phyloP scores from a whole-genome alignment of 805 yeast genomes.

The Nakazawaea wickerhamii region DNA sequence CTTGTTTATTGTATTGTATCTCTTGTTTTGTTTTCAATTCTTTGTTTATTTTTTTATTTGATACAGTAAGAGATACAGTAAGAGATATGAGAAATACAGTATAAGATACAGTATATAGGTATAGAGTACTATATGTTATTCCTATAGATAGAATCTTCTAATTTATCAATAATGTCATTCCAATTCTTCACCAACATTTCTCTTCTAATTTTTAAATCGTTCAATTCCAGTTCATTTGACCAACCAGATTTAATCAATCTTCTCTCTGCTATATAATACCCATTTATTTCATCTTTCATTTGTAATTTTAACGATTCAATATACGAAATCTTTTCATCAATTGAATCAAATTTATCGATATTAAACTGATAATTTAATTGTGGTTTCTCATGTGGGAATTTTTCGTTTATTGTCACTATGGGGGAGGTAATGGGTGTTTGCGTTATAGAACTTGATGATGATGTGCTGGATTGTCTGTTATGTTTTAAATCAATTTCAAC shows the following conservation, averaged over 20 bases:
- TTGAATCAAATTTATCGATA: constrained; percentile 9
- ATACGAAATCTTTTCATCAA: constrained; percentile 9
- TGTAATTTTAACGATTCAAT: constrained; percentile 11
- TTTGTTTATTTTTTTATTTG: too few relatives aligned
- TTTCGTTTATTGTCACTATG: constrained; percentile 10
- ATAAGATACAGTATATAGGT: background rate
- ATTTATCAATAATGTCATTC: constrained; percentile 4
- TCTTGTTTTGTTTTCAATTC: too few relatives aligned
- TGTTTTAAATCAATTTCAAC: background rate
- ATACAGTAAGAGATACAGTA: background rate
- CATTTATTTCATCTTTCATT: constrained; percentile 10
- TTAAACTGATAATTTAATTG: background rate
- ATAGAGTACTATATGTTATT: background rate
- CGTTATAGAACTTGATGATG: constrained; percentile 5
- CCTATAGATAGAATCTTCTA: constrained; percentile 9
- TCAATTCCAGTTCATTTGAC: constrained; percentile 4
- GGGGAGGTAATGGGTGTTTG: constrained; percentile 10
- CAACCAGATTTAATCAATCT: constrained; percentile 11
- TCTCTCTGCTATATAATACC: constrained; percentile 9
- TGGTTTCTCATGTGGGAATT: constrained; percentile 1
- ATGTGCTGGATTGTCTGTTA: constrained; percentile 2
- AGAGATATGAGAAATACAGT: background rate
- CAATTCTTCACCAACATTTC: constrained; percentile 5
- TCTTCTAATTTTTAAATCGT: constrained; percentile 8
- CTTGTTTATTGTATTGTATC: too few relatives aligned